Percentiles rank a stretch among this genome's conserved stretches.
Evolutionary conservation across 2,329 filamentous ascomycete genomes (phyloP).

Genomic region (Fusarium sp.): DNA sequence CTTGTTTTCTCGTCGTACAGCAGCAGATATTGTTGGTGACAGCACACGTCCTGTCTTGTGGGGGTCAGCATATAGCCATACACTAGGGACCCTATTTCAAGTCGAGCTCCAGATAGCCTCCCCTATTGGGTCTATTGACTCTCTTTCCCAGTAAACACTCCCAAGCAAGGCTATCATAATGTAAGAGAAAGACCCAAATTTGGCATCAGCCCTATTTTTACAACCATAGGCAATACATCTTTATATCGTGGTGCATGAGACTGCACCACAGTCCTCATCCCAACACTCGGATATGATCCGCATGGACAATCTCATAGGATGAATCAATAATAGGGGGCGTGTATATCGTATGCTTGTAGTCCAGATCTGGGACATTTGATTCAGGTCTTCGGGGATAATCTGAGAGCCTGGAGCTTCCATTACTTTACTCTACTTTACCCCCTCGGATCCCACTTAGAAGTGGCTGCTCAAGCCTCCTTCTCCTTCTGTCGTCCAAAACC

Average conservation of each 20-base stretch:
- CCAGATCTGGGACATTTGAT: constrained; percentile 48
- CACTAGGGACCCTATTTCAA: constrained; percentile 37
- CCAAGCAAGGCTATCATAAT: constrained; percentile 1
- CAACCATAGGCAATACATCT: constrained; percentile 9
- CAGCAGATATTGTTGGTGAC: constrained; percentile 43
- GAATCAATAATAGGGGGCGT: constrained; percentile 15
- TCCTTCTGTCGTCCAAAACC: background rate
- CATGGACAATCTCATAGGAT: constrained; percentile 2
- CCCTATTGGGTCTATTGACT: constrained; percentile 10
- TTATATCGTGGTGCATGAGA: constrained; percentile 23
- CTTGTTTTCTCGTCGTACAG: constrained; percentile 42
- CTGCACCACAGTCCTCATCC: constrained; percentile 15
- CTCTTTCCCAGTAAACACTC: constrained; percentile 20
- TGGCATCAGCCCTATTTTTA: constrained; percentile 21
- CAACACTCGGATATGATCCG: constrained; percentile 14
- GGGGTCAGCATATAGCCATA: constrained; percentile 31
- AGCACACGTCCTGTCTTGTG: constrained; percentile 30
- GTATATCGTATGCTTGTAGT: constrained; percentile 26
- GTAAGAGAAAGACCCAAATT: background rate
- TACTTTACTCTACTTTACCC: constrained; percentile 43
- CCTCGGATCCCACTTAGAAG: constrained; percentile 28
- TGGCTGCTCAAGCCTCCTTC: constrained; percentile 32
- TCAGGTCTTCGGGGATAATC: constrained; percentile 46
- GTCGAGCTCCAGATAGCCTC: constrained; percentile 11
- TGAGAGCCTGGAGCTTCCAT: constrained; percentile 16